phyloP scores from a whole-genome alignment of 139 green algal species.

The Chlorella sp. region DNA sequence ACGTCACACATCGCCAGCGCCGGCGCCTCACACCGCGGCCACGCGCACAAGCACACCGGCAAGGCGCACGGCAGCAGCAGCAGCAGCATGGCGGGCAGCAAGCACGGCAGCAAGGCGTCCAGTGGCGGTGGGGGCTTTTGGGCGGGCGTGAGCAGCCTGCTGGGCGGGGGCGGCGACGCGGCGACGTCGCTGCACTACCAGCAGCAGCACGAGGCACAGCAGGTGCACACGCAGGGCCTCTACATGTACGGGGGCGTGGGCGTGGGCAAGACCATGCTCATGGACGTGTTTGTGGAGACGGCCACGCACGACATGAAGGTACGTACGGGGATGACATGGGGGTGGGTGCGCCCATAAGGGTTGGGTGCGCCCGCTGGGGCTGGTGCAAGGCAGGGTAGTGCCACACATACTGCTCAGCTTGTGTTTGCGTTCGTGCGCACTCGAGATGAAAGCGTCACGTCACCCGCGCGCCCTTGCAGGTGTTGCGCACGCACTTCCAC shows the following conservation, averaged over 20 bases:
- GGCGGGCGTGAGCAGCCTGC: slow-evolving; percentile 1
- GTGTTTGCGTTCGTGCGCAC: too few relatives aligned
- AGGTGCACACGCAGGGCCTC: slow-evolving; percentile 44
- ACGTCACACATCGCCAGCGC: not conserved
- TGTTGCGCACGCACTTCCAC: slow-evolving; percentile 87
- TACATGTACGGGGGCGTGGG: slow-evolving; percentile 95
- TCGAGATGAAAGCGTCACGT: too few relatives aligned
- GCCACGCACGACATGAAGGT: slow-evolving; percentile 38
- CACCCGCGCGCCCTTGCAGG: too few relatives aligned
- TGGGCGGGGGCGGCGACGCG: not conserved
- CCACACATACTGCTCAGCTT: too few relatives aligned
- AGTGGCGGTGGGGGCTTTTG: slow-evolving; percentile 14
- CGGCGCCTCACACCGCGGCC: not conserved
- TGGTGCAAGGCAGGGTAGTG: too few relatives aligned
- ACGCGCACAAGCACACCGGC: not conserved
- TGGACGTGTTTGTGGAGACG: slow-evolving; percentile 84
- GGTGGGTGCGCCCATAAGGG: too few relatives aligned
- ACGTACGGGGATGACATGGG: too few relatives aligned
- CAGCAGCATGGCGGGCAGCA: not conserved
- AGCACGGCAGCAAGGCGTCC: too few relatives aligned
- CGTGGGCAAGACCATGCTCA: slow-evolving; percentile 96
- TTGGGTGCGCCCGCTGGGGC: too few relatives aligned
- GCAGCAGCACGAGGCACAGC: not conserved
- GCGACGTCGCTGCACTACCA: not conserved
- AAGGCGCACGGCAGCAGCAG: not conserved